These are phyloP conservation scores for Lasiodiplodia theobromae DNA, from an alignment of 2,329 filamentous ascomycete species.

Conservation along the genomic window DNA sequence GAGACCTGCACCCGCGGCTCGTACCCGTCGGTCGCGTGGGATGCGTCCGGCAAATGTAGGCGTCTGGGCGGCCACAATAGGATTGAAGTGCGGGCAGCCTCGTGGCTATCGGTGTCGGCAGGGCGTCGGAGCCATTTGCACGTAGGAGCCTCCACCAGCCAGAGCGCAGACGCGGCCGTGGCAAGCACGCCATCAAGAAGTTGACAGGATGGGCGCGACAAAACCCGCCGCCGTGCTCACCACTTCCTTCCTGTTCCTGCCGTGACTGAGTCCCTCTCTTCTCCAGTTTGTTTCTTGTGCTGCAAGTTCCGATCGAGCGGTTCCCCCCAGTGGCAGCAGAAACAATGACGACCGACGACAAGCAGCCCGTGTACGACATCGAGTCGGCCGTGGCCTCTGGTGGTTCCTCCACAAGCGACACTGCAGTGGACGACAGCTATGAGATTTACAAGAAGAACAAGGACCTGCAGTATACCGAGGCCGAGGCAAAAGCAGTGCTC, in stretches of 20 bases:
- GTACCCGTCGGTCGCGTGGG: constrained; percentile 2
- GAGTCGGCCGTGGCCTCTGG: constrained; percentile 15
- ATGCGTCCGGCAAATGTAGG: neutral
- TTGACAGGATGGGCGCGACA: constrained; percentile 9
- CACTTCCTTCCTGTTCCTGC: neutral
- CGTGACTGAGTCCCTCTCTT: neutral
- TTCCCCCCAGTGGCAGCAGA: neutral
- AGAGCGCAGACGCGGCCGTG: constrained; percentile 19
- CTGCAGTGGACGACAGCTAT: constrained; percentile 41
- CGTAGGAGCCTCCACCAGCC: constrained; percentile 13
- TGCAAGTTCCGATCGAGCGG: neutral
- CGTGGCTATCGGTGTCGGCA: neutral
- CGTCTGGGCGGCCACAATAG: neutral
- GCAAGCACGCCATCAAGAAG: constrained; percentile 27
- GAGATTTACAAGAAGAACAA: constrained; percentile 41
- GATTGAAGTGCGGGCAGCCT: neutral
- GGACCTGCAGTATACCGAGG: constrained; percentile 34
- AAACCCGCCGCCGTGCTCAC: neutral
- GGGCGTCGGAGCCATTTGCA: neutral
- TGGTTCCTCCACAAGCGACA: constrained; percentile 1
- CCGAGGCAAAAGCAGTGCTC: constrained; percentile 40
- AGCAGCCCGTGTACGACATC: constrained; percentile 19
- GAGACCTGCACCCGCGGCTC: neutral
- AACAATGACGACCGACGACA: constrained; percentile 12
- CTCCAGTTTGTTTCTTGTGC: neutral